A percentile compares a stretch with the other conserved stretches of the same genome.
These are phyloP conservation scores for Yarrowia osloensis DNA, from an alignment of 805 yeast genomes.

Conservation along the genomic window DNA sequence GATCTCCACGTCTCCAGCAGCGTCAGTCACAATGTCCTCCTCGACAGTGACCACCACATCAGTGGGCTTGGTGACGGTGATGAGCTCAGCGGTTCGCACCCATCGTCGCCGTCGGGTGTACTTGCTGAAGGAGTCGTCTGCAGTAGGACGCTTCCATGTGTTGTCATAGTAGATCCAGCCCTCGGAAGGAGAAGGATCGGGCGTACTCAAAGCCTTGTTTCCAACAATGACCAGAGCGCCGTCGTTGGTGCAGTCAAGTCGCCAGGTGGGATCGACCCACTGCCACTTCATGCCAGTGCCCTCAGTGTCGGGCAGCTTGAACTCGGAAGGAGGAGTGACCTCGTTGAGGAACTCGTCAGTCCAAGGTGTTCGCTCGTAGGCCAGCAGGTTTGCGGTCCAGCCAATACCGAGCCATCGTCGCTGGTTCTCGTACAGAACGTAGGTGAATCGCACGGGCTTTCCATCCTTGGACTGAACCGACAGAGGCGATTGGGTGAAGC, in stretches of 20 bases:
- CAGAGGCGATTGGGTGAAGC: constrained; percentile 35
- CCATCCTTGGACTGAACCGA: constrained; percentile 42
- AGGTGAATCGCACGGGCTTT: constrained; percentile 76
- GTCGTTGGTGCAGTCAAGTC: constrained; percentile 83
- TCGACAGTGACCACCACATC: constrained; percentile 10
- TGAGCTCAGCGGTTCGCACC: constrained; percentile 76
- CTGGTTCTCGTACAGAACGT: constrained; percentile 91
- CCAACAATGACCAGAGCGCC: constrained; percentile 71
- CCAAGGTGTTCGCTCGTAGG: constrained; percentile 96
- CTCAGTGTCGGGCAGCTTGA: constrained; percentile 74
- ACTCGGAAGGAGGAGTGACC: constrained; percentile 70
- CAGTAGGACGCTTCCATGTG: constrained; percentile 88
- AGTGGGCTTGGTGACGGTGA: constrained; percentile 29
- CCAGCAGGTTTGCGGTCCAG: constrained; percentile 89
- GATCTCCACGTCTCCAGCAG: constrained; percentile 18
- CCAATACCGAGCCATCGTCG: constrained; percentile 98
- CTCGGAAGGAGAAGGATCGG: constrained; percentile 69
- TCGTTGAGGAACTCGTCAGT: constrained; percentile 94
- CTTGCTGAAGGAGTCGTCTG: constrained; percentile 84
- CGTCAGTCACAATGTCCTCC: constrained; percentile 5
- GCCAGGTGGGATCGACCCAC: constrained; percentile 95
- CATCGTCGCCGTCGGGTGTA: constrained; percentile 94
- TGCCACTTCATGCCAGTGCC: constrained; percentile 79
- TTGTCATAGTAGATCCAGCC: constrained; percentile 90
- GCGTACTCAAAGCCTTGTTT: constrained; percentile 50